Percentiles rank a stretch among this genome's conserved stretches.
phyloP scores from a whole-genome alignment of 2,329 filamentous ascomycete species.

The Stemphylium beticola region DNA sequence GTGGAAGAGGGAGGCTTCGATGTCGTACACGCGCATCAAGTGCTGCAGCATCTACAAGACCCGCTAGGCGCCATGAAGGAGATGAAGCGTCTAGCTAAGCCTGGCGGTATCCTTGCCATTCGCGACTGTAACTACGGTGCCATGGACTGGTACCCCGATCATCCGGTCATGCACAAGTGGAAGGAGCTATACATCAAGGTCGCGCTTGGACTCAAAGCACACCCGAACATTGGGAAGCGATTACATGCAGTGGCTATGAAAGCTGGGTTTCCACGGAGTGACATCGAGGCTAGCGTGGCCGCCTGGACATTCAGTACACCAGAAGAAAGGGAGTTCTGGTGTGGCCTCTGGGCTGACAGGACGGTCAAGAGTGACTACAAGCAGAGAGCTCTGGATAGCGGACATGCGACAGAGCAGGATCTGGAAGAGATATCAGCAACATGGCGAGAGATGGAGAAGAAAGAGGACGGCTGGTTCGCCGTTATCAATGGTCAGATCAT shows the following conservation, averaged over 20 bases:
- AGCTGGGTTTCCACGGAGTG: slow-evolving; percentile 47
- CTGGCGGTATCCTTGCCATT: slow-evolving; percentile 60
- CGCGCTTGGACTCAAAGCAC: slow-evolving; percentile 38
- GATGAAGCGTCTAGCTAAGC: slow-evolving; percentile 61
- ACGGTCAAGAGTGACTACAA: slow-evolving; percentile 45
- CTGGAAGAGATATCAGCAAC: slow-evolving; percentile 49
- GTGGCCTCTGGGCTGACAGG: slow-evolving; percentile 49
- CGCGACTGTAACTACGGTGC: slow-evolving; percentile 46
- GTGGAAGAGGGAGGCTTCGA: slow-evolving; percentile 57
- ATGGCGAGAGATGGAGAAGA: slow-evolving; percentile 50
- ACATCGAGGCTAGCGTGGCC: slow-evolving; percentile 50
- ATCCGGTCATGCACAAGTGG: slow-evolving; percentile 44
- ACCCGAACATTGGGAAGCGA: slow-evolving; percentile 45
- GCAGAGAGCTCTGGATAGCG: slow-evolving; percentile 46
- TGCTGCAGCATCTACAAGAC: slow-evolving; percentile 62
- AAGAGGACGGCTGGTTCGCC: slow-evolving; percentile 52
- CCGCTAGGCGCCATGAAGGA: slow-evolving; percentile 59
- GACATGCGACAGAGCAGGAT: slow-evolving; percentile 47
- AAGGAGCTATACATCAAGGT: slow-evolving; percentile 43
- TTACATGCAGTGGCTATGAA: slow-evolving; percentile 48
- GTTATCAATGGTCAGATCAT: slow-evolving; percentile 53
- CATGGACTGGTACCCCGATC: slow-evolving; percentile 50
- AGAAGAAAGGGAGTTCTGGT: slow-evolving; percentile 50
- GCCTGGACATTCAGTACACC: slow-evolving; percentile 52
- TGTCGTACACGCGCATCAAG: slow-evolving; percentile 65